phyloP scores from a whole-genome alignment of 805 yeast species.

The Yarrowia bubula region DNA sequence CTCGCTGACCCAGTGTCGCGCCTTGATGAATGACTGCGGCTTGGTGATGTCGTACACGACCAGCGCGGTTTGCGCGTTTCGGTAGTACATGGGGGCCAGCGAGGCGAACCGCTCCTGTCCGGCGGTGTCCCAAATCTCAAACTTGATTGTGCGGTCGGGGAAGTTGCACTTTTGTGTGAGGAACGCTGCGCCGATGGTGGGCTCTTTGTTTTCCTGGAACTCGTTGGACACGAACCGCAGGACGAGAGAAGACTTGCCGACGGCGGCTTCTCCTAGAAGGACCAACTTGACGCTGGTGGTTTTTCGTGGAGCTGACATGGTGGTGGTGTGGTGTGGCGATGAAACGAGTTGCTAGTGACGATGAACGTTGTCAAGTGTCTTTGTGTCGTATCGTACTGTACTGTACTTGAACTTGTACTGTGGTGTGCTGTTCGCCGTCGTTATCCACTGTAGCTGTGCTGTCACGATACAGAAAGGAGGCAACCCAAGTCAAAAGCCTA shows the following conservation, averaged over 20 bases:
- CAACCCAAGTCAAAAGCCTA: constrained; percentile 12
- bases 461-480: constrained; percentile 27
- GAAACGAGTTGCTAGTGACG: too few species aligned
- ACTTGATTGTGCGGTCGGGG: constrained; percentile 81
- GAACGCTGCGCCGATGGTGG: constrained; percentile 97
- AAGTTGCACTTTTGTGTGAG: constrained; percentile 89
- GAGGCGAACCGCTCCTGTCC: constrained; percentile 97
- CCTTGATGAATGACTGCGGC: constrained; percentile 91
- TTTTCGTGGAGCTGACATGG: constrained; percentile 23
- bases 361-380: too few species aligned
- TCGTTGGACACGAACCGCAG: constrained; percentile 91
- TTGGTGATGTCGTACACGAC: constrained; percentile 95
- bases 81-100: constrained; percentile 93
- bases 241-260: constrained; percentile 91
- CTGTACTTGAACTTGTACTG: too few species aligned
- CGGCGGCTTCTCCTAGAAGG: constrained; percentile 95
- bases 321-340: neutral
- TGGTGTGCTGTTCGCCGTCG: neutral
- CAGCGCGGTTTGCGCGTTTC: constrained; percentile 95
- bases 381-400: too few species aligned
- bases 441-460: constrained; percentile 20
- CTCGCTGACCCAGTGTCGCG: constrained; percentile 97
- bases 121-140: constrained; percentile 77
- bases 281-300: constrained; percentile 83
- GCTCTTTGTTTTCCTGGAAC: constrained; percentile 95